phyloP scores from a whole-genome alignment of 805 yeast genomes.

The Barnettozyma sucrosica region DNA sequence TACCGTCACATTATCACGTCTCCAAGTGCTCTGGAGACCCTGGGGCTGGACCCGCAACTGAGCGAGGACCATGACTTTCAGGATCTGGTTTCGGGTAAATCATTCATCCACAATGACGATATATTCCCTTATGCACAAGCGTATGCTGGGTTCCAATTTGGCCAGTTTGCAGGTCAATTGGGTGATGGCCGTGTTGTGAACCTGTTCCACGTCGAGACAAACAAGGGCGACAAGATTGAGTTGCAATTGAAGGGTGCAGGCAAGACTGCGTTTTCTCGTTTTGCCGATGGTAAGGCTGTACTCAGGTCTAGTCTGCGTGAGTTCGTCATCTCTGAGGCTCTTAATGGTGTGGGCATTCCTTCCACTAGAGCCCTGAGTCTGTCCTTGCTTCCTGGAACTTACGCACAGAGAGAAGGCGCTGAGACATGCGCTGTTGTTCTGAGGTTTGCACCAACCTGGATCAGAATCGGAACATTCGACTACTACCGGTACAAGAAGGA shows the following conservation, averaged over 20 bases:
- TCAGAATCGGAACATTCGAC: constrained; percentile 86
- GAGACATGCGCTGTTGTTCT: constrained; percentile 84
- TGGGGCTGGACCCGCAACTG: constrained; percentile 44
- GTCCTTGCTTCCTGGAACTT: constrained; percentile 64
- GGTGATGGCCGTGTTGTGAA: constrained; percentile 94
- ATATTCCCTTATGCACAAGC: constrained; percentile 84
- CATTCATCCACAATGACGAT: constrained; percentile 32
- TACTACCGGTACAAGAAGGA: constrained; percentile 71
- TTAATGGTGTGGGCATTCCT: constrained; percentile 79
- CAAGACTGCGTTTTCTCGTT: constrained; percentile 83
- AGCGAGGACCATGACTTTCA: constrained; percentile 40
- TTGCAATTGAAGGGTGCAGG: constrained; percentile 92
- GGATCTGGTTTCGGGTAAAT: constrained; percentile 57
- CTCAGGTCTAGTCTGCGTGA: constrained; percentile 84
- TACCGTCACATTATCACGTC: constrained; percentile 55
- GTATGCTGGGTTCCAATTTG: constrained; percentile 96
- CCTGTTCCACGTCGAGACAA: constrained; percentile 61
- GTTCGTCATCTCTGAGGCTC: constrained; percentile 75
- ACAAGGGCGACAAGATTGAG: constrained; percentile 38
- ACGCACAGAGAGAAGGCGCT: constrained; percentile 63
- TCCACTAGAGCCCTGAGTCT: constrained; percentile 78
- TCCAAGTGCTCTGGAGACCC: constrained; percentile 50
- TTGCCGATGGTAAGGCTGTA: constrained; percentile 96
- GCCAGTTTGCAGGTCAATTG: constrained; percentile 92
- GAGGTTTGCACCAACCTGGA: constrained; percentile 81